Base-by-base conservation (phyloP, 2,329 filamentous ascomycete species). In the Arthrobotrys pseudoclavata region DNA sequence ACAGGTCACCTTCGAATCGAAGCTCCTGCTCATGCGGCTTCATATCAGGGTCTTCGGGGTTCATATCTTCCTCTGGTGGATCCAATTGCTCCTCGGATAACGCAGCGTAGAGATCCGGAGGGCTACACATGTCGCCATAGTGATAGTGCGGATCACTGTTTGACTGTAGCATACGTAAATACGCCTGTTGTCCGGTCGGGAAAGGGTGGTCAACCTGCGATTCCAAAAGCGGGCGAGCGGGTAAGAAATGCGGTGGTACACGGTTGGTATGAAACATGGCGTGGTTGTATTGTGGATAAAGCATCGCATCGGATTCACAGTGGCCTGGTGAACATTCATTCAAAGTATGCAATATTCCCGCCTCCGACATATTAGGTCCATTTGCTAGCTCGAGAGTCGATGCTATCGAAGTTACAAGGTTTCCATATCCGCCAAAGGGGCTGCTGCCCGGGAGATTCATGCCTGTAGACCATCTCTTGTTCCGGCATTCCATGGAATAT, bases 1-100 rank as follows among this genome's bases (percentile, higher is more conserved):
- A 96, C 69, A 96, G 84, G 81, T 96, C 93, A 60, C 91, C 92
- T 64, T 90, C 90, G 81, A 94, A 96, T 57, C 93, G 88, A 75
- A 94, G 85, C 80, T 91, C 91, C 82, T 95, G 92, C 83, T 94
- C 91, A 79, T 92, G 91, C 4, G 92, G 92, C 10, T 91, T 86
- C 82, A 94, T 85, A 76, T 93, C 91, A 0, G 91, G 90, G 81
- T 95, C 91, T 1, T 88, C 87, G 1, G 92, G 91, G 82, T 92
- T 91, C 91, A 94, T 93, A 83, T 95, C 92, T 81, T 93, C 91
- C 0, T 91, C 90, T 0, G 92, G 91, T 5, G 92, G 92, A 5
- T 90, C 88, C 0, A 90, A 86, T 79, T 92, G 91, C 82, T 93
- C 90, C 81, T 94, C 91, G 69, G 90, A 88, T 1, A 95, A 86